phyloP scores from a whole-genome alignment of 202 grass and related monocot species.

The Carex sylvatica region DNA sequence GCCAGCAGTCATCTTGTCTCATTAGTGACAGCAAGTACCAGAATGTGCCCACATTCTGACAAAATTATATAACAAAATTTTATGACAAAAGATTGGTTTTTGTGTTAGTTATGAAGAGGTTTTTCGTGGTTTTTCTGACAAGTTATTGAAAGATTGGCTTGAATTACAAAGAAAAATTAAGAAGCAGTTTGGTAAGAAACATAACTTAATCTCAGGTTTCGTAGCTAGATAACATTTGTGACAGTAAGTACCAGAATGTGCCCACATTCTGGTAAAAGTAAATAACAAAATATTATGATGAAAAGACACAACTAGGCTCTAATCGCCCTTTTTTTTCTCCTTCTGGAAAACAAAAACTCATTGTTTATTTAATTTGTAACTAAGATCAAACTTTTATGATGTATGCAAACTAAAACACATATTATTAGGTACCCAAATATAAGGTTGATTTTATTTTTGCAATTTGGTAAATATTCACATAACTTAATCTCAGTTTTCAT shows the following conservation, averaged over 20 bases:
- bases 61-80: constrained; percentile 17
- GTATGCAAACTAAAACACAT: background rate
- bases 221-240: constrained; percentile 26
- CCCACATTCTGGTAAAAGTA: constrained; percentile 65
- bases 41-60: constrained; percentile 85
- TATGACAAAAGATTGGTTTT: background rate
- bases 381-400: background rate
- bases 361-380: background rate
- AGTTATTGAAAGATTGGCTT: too few relatives aligned
- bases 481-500: background rate
- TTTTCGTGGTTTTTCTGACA: too few relatives aligned
- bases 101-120: too few relatives aligned
- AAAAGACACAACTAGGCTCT: background rate
- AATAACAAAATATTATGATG: background rate
- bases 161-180: too few relatives aligned
- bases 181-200: too few relatives aligned
- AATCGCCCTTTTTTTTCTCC: background rate
- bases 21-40: constrained; percentile 82
- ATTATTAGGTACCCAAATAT: background rate
- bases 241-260: constrained; percentile 83
- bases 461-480: background rate
- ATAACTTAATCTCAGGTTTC: too few relatives aligned
- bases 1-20: constrained; percentile 72
- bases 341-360: background rate
- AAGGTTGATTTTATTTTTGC: background rate